These are phyloP conservation scores for Lobosporangium transversale DNA, from an alignment of 192 early-diverging fungal species.

Conservation along the genomic window DNA sequence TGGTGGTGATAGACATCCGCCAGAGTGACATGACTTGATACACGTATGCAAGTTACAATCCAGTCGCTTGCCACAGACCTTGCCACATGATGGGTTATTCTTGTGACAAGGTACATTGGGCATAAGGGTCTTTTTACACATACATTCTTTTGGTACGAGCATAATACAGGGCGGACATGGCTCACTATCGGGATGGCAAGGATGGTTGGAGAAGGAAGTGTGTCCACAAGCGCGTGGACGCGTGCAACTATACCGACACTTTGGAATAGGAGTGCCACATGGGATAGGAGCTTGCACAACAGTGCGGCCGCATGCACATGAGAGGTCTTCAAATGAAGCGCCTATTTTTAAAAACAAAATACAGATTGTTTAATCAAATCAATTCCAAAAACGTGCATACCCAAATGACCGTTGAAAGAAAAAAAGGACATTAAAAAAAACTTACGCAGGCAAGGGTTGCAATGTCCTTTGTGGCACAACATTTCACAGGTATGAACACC, in stretches of 20 bases:
- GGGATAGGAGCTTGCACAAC: constrained; percentile 84
- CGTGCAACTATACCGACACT: constrained; percentile 78
- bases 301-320: constrained; percentile 89
- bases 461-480: constrained; percentile 82
- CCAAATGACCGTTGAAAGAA: not conserved
- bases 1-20: constrained; percentile 70
- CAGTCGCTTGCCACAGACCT: constrained; percentile 65
- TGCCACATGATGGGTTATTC: constrained; percentile 76
- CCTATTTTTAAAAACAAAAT: constrained; percentile 47
- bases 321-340: constrained; percentile 83
- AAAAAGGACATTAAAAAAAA: not conserved
- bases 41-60: constrained; percentile 82
- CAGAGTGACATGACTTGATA: constrained; percentile 83
- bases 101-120: constrained; percentile 88
- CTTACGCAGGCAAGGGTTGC: constrained; percentile 75
- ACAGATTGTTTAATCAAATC: not conserved
- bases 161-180: constrained; percentile 93
- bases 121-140: constrained; percentile 82
- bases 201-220: constrained; percentile 71
- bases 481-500: constrained; percentile 80
- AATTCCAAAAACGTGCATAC: too few species aligned
- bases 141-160: constrained; percentile 75
- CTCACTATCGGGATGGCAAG: constrained; percentile 87
- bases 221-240: constrained; percentile 84
- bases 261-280: constrained; percentile 81